Conservation (phyloP, 129 eudicot species). For the Mikania micrantha region DNA sequence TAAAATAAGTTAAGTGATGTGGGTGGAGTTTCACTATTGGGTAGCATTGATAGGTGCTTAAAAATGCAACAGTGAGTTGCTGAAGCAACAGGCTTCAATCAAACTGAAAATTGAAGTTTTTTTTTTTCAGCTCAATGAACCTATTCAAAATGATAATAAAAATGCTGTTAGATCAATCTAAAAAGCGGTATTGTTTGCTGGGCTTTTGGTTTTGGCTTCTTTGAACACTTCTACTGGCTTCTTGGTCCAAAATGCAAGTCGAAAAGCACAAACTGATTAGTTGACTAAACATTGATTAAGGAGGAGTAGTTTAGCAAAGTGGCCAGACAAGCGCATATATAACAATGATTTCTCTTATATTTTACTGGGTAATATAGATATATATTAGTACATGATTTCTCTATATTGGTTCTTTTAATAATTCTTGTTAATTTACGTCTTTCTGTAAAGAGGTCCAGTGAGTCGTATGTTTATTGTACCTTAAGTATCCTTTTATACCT, state of each 20-base stretch:
- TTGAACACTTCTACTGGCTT: neutral
- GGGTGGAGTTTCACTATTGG: neutral
- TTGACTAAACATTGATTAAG: neutral
- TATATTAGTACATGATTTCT: neutral
- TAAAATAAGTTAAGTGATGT: neutral
- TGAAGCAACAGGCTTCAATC: neutral
- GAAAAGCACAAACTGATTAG: neutral
- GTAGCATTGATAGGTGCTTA: neutral
- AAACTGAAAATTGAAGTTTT: neutral
- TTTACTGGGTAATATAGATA: neutral
- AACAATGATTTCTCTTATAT: neutral
- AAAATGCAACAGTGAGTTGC: neutral
- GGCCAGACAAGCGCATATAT: neutral
- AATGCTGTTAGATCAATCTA: neutral
- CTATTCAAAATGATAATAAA: neutral
- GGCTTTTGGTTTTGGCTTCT: neutral
- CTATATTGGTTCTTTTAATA: neutral
- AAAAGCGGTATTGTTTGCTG: neutral
- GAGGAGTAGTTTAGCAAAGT: neutral
- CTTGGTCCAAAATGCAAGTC: neutral
- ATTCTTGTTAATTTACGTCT: neutral
- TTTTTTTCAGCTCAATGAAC: neutral
- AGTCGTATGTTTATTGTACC: neutral
- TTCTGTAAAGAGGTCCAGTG: neutral
- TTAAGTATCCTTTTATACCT: neutral